Evolutionary conservation across 805 yeast genomes (phyloP).

Genomic region (Yarrowia hollandica): DNA sequence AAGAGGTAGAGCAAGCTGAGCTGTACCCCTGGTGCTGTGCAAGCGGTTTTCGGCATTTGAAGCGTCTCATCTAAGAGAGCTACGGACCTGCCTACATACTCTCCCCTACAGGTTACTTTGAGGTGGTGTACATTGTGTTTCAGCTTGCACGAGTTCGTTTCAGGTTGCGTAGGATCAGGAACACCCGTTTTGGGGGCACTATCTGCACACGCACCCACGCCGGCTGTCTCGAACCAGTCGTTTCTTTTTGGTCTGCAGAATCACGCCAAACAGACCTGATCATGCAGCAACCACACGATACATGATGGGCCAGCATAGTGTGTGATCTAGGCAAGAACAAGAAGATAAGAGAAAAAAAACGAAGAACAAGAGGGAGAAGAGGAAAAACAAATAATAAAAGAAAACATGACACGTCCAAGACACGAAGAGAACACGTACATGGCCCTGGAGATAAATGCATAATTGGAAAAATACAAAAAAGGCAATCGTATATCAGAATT

Average conservation of each 20-base stretch:
- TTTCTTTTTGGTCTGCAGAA: slow-evolving; percentile 17
- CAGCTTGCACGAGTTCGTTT: slow-evolving; percentile 3
- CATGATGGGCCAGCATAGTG: neutral
- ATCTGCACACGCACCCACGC: neutral
- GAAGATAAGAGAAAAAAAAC: too few relatives aligned
- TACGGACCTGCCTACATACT: neutral
- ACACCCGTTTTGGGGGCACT: slow-evolving; percentile 9
- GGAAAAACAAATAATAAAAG: too few relatives aligned
- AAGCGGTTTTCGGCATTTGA: neutral
- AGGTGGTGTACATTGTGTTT: slow-evolving; percentile 12
- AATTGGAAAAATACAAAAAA: too few relatives aligned
- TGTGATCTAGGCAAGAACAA: too few relatives aligned
- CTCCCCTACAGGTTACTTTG: slow-evolving; percentile 21
- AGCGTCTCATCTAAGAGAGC: slow-evolving; percentile 16
- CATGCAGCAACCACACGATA: slow-evolving; percentile 21
- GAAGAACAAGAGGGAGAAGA: neutral
- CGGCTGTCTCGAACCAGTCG: slow-evolving; percentile 7
- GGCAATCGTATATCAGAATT: too few relatives aligned
- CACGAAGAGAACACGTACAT: too few relatives aligned
- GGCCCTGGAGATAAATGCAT: too few relatives aligned
- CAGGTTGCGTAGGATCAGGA: slow-evolving; percentile 24
- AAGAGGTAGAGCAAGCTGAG: neutral
- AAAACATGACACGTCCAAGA: too few relatives aligned
- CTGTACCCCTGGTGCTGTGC: slow-evolving; percentile 20
- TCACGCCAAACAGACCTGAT: slow-evolving; percentile 4